phyloP scores from a whole-genome alignment of 768 basidiomycete genomes.

The Rhodosporidiobolus odoratus region DNA sequence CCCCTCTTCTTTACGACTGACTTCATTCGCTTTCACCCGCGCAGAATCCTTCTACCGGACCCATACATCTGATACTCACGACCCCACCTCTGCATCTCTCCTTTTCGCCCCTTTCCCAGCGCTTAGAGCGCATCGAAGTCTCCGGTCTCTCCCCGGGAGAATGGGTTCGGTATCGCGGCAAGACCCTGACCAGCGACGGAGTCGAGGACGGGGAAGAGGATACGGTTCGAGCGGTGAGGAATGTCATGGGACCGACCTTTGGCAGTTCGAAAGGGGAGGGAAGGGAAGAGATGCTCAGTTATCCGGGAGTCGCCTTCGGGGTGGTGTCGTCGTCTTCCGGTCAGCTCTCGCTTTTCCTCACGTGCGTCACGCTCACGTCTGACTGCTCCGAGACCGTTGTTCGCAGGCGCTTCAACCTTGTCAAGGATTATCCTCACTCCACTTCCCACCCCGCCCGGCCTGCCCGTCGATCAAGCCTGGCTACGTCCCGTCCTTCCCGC shows the following conservation, averaged over 20 bases:
- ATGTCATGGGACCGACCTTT: conserved; percentile 44
- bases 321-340: neutral
- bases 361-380: accelerated
- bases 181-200: neutral
- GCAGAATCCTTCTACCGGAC: conserved; percentile 11
- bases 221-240: conserved; percentile 31
- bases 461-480: conserved; percentile 19
- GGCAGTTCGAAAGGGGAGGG: conserved; percentile 8
- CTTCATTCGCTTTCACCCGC: neutral
- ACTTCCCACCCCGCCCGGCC: neutral
- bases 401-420: conserved; percentile 8
- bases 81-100: conserved; percentile 20
- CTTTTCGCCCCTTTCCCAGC: conserved; percentile 7
- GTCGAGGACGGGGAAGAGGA: conserved; percentile 19
- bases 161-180: conserved; percentile 31
- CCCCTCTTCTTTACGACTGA: neutral
- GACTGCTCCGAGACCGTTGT: no score
- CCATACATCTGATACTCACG: conserved; percentile 16
- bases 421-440: conserved; percentile 26
- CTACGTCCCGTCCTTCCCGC: conserved; percentile 9
- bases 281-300: conserved; percentile 39
- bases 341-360: neutral
- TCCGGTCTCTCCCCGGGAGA: neutral
- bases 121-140: conserved; percentile 19
- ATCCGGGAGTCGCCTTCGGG: conserved; percentile 45